Conservation (phyloP, 2,329 filamentous ascomycete species). For the Claviceps sp. region DNA sequence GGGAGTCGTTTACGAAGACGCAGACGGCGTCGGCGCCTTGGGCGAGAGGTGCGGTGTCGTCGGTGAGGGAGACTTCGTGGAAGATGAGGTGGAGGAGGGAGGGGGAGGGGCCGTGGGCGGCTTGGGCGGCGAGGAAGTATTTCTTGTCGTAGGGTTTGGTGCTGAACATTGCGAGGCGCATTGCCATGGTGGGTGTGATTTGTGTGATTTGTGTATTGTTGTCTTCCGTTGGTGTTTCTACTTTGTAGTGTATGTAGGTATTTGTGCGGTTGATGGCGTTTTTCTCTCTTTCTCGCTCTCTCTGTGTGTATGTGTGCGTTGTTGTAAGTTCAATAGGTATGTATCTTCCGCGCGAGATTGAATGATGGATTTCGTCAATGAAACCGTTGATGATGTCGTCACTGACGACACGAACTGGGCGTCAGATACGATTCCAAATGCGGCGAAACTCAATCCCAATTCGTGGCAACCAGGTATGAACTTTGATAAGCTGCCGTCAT, state of each 20-base stretch:
- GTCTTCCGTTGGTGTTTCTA: not conserved
- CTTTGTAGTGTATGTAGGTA: no score
- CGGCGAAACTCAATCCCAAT: no score
- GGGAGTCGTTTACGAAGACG: constrained; percentile 54
- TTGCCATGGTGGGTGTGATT: constrained; percentile 10
- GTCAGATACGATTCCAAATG: no score
- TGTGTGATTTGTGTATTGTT: not conserved
- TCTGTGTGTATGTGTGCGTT: not conserved
- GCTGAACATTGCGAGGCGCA: constrained; percentile 52
- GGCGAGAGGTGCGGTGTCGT: constrained; percentile 43
- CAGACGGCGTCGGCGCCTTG: constrained; percentile 43
- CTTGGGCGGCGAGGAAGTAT: constrained; percentile 34
- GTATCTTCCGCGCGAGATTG: no score
- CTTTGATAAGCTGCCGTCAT: no score
- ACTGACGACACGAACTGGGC: no score
- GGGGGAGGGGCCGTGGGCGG: constrained; percentile 27
- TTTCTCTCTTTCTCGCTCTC: not conserved
- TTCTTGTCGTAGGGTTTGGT: constrained; percentile 49
- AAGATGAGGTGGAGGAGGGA: constrained; percentile 41
- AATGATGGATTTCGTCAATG: no score
- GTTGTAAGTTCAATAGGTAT: no score
- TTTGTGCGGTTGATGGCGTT: not conserved
- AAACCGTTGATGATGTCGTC: no score
- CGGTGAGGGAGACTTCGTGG: constrained; percentile 43
- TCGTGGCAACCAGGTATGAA: no score